Conservation (phyloP, 768 basidiomycete genomes). For the Coprinopsis sp. region DNA sequence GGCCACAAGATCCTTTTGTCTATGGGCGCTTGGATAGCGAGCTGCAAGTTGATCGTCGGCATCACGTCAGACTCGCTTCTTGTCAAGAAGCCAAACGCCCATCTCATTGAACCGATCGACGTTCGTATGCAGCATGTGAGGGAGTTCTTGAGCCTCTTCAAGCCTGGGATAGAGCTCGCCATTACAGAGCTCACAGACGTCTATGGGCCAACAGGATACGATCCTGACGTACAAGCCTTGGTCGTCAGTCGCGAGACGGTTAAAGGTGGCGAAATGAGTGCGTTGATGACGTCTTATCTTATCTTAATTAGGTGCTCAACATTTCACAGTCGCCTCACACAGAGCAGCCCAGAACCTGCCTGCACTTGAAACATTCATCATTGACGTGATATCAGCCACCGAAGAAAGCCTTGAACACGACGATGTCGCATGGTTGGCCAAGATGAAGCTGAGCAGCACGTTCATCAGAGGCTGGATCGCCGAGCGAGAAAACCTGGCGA, state of each 20-base stretch:
- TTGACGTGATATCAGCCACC: conserved; percentile 83
- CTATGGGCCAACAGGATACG: conserved; percentile 86
- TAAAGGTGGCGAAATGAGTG: conserved; percentile 68
- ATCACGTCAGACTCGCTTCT: conserved; percentile 53
- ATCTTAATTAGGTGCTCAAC: background rate
- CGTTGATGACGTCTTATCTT: conserved; percentile 24
- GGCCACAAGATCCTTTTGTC: conserved; percentile 96
- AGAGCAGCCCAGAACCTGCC: conserved; percentile 55
- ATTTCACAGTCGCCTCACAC: conserved; percentile 53
- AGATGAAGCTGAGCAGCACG: conserved; percentile 92
- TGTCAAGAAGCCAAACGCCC: conserved; percentile 59
- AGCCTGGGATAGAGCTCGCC: conserved; percentile 58
- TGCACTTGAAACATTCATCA: conserved; percentile 63
- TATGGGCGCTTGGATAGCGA: conserved; percentile 83
- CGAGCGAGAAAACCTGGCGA: conserved; percentile 18
- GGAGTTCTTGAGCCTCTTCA: conserved; percentile 68
- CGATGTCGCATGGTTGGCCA: conserved; percentile 65
- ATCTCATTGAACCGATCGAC: conserved; percentile 60
- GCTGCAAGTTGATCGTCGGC: conserved; percentile 81
- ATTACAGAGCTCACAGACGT: conserved; percentile 78
- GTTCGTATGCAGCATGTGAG: conserved; percentile 54
- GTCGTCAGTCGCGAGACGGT: conserved; percentile 90
- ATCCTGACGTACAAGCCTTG: conserved; percentile 84
- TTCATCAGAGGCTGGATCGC: conserved; percentile 88
- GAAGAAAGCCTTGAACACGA: conserved; percentile 53